Percentiles rank a stretch among this genome's conserved stretches.
These are phyloP conservation scores for Coprinopsis cinerea DNA, from an alignment of 768 basidiomycete genomes.

Conservation along the genomic window DNA sequence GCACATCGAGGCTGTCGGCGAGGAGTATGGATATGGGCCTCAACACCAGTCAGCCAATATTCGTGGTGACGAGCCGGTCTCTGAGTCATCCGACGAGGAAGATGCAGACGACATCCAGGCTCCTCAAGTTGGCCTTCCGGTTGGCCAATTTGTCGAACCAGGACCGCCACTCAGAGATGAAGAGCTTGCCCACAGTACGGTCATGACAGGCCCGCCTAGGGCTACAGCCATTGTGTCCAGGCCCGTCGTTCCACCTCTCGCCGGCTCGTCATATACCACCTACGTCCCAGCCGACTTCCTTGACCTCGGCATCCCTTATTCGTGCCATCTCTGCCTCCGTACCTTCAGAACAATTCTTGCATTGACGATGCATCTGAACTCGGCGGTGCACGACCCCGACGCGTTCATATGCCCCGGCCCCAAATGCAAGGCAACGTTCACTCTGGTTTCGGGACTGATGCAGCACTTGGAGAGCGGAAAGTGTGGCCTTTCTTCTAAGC, in stretches of 20 bases:
- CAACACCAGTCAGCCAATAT: too few relatives aligned
- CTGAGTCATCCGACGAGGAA: too few relatives aligned
- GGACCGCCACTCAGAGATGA: too few relatives aligned
- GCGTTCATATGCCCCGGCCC: constrained; percentile 47
- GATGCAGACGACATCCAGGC: too few relatives aligned
- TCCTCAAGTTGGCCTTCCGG: too few relatives aligned
- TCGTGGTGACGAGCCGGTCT: too few relatives aligned
- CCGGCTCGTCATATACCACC: neutral
- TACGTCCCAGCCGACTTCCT: constrained; percentile 7
- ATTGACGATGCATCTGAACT: constrained; percentile 60
- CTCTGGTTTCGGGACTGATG: constrained; percentile 50
- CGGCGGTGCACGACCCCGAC: constrained; percentile 50
- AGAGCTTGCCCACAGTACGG: too few relatives aligned
- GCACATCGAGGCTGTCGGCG: constrained; percentile 3
- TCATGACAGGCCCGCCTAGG: too few relatives aligned
- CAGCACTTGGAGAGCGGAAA: constrained; percentile 62
- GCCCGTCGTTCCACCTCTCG: neutral
- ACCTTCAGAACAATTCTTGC: constrained; percentile 32
- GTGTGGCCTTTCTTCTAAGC: constrained; percentile 50
- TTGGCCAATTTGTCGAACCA: too few relatives aligned
- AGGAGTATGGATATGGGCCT: too few relatives aligned
- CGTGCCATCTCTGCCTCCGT: constrained; percentile 59
- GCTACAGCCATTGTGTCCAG: too few relatives aligned
- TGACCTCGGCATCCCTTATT: constrained; percentile 31
- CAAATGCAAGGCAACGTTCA: constrained; percentile 39